Base-by-base conservation (phyloP, 495 filamentous ascomycete species). In the Pseudoneurospora amorphoporcata region DNA sequence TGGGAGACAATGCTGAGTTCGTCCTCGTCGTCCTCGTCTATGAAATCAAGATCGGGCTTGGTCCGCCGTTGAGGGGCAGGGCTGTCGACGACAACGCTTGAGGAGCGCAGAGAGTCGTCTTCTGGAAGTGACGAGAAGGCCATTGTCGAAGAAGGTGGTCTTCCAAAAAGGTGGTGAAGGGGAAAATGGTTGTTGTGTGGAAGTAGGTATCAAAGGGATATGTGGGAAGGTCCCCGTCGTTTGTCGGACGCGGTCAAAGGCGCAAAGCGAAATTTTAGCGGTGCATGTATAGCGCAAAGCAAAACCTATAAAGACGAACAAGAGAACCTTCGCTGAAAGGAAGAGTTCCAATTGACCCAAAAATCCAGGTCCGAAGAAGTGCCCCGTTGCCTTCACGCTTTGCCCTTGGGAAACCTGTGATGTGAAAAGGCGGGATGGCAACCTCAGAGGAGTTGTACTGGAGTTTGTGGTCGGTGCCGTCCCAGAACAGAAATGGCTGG, bases 21-120 rank as follows among this genome's bases (percentile, higher is more conserved):
- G 37, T 78, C 76, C 42, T 73, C 72, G 17, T 73, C 72, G 61
- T 75, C 73, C n/a, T 75, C 72, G 73, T 76, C 69, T 47, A 71
- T 65, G 7, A 41, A 39, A 37, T 61, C 45, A 8, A 17, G 42
- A 35, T 37, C 38, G 4, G 68, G 61, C 38, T 42, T 69, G 19
- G 39, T 17, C 39, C 32, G 40, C n/a, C 10, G 42, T 35, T 19
- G 41, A 6, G 58, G 53, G 6, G 37, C 39, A 35, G 72, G 70
- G 42, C 43, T 72, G 3, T 65, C 71, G 17, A 40, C 39, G 47
- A 72, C 61, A 5, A 58, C 12, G 43, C 17, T 38, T 29, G 39
- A 45, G 16, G 58, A 12, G 32, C 71, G 68, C 6, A 35, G 14
- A 43, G 68, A 47, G 12, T 65, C 53, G 29, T 65, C 53, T 6